Evolutionary conservation across 805 yeast species (phyloP), one percentile per base, ranked within the genome.

Genomic region (Hyphopichia homilentoma): DNA sequence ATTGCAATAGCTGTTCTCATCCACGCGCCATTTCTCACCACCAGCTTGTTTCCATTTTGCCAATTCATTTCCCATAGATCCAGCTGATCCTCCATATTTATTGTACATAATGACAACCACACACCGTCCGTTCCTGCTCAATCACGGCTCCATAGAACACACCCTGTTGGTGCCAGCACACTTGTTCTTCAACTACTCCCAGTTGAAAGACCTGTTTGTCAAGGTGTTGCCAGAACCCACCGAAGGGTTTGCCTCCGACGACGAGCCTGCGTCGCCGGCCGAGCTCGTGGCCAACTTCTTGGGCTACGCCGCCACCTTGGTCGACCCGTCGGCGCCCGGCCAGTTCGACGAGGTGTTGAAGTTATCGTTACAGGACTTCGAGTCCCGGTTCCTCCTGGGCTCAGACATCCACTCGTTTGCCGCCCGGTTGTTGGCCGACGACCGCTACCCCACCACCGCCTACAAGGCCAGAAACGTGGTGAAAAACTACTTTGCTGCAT

Each of bases 361-460:
- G 27, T 70, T 81, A 37, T 76, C 86, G 25, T 62, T 90, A 43
- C 68, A 73, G 33, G 99, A 93, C 63, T 93, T 93, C 55, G 94
- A 89, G 62, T 69, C 82, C 35, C 73, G 85, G 45, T 89, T 79
- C 64, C 68, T 88, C 43, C 45, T 56, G 26, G 42, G 48, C 30
- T 67, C 65, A 40, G 97, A 90, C 54, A 87, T 93, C 47, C 98
- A 93, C 60, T 74, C 93, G 5, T 76, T 89, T 39, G 97, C 96
- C 20, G 81, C 93, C 19, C 61, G 65, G 16, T 70, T 86, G 40
- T 69, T 84, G 44, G 46, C 56, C 16, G 73, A 69, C 26, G 74
- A 71, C 35, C 57, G 64, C 14, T 68, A 61, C 47, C 81, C 84
- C 48, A 84, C 95, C 25, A 76, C 90, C 26, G 56, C 75, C 33